Base-by-base conservation (phyloP, 768 basidiomycete genomes). In the Termitomyces sp. region DNA sequence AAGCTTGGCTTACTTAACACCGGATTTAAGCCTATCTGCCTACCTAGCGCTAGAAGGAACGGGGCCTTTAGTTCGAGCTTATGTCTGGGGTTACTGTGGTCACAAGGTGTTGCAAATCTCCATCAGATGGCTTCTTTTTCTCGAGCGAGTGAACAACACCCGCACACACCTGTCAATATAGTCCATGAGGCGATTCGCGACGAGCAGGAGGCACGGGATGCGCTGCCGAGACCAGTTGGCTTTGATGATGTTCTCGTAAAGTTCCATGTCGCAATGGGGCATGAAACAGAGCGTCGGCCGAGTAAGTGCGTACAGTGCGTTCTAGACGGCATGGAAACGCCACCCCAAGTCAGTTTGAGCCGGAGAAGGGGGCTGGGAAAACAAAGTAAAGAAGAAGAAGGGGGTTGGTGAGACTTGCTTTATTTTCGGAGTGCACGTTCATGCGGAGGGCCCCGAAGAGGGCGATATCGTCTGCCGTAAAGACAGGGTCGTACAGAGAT, bases 211-310 rank as follows among this genome's bases (percentile, higher is more conserved):
- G 56, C 71, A 73, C 55, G 72, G 64, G 51, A 89, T 68, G 21
- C 70, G 70, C 30, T 73, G 73, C 30, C 57, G 64, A 46, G 73
- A 70, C 84, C 85, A 87, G 66, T 89, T 89, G 12, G 77, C 76
- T 56, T 77, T 75, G 54, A 91, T 69, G 45, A 89, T 64, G 60
- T 71, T 75, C 65, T 91, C 87, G 67, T 90, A 88, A 28, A 91
- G 75, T 58, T 77, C 77, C 68, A 86, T 65, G 64, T 88, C 86
- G 66, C 89, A 90, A 68, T 91, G 89, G 21, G 87, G 89, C 87
- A 90, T 89, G 71, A 82, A 89, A 53, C 85, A 73, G 54, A 91
- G 73, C 47, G 86, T 88, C 60, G 84, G 82, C 21, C 55, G 64
- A 33, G 67, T 57, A 35, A 76, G 56, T 30, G 65, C 55, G 62